Base-by-base conservation (phyloP, 1,139 yeast genomes). In the Kazachstania sp. region DNA sequence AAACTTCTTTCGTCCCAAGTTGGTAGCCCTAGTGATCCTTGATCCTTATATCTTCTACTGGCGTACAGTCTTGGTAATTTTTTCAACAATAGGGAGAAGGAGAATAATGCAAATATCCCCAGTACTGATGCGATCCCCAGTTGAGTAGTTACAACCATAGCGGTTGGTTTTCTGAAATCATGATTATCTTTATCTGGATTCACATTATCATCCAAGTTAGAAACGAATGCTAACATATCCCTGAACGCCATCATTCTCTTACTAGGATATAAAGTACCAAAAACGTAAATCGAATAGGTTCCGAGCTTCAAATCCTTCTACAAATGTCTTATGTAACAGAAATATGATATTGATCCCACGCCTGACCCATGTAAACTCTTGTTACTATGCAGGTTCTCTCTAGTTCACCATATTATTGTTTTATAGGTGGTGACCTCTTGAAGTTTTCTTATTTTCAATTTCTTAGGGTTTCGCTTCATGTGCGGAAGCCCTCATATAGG, bases 1-100 rank as follows among this genome's bases (percentile, higher is more conserved):
- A 85, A 61, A 4, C 86, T 73, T 43, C 68, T 64, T 12, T 60
- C 71, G 65, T 69, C 76, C 70, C 71, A 77, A 61, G 55, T 75
- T 67, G 68, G 72, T 13, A 70, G 55, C 2, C 61, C 54, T 18
- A 58, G 51, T 13, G 61, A 54, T 19, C 65, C 66, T 35, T 55
- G 57, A 36, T 66, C 59, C 47, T 69, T 64, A 38, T 61, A 61
- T 51, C 59, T 63, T 40, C 84, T 64, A 13, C 82, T 76, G 2
- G 86, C 86, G 56, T 86, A 86, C 20, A 86, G 71, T 59, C 78
- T 78, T 16, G 90, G 88, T 72, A 86, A 81, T 50, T 76, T 73
- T 43, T 75, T 73, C 40, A 94, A 68, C 39, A 86, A 69, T 1
- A 83, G 50, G 38, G 88, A 79, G 60, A 86, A 86, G 1, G 79